These are phyloP conservation scores for Mycena galopus DNA, from an alignment of 768 basidiomycete genomes.

Conservation along the genomic window DNA sequence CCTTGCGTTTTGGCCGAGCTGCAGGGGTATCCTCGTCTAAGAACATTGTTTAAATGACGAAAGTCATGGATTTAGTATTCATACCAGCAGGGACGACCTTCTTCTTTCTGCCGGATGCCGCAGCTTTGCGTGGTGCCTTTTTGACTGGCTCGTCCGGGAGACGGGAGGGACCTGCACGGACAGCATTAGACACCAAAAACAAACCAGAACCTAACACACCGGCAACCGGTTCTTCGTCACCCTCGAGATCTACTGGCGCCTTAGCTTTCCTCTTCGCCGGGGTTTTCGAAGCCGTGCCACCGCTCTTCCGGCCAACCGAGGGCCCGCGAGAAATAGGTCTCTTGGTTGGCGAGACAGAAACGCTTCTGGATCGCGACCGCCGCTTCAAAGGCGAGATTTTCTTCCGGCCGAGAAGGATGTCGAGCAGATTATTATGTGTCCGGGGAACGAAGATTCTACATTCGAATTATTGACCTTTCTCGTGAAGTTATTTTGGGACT, in stretches of 20 bases:
- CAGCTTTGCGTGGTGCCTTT: slow-evolving; percentile 7
- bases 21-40: slow-evolving; percentile 1
- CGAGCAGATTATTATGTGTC: slow-evolving; percentile 53
- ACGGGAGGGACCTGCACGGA: slow-evolving; percentile 22
- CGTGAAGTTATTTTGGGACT: slow-evolving; percentile 8
- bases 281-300: slow-evolving; percentile 18
- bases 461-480: background rate
- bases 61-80: background rate
- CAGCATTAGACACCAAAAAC: background rate
- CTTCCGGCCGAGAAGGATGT: slow-evolving; percentile 51
- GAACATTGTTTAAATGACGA: background rate
- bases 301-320: slow-evolving; percentile 20
- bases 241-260: background rate
- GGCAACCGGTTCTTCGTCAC: slow-evolving; percentile 26
- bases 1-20: slow-evolving; percentile 24
- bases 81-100: slow-evolving; percentile 20
- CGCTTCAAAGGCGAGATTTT: slow-evolving; percentile 17
- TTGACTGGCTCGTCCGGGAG: background rate
- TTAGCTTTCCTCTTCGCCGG: slow-evolving; percentile 4
- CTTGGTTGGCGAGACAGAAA: slow-evolving; percentile 33
- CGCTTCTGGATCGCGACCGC: slow-evolving; percentile 27
- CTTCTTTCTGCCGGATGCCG: slow-evolving; percentile 24
- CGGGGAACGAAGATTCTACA: slow-evolving; percentile 59
- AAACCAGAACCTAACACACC: slow-evolving; percentile 5
- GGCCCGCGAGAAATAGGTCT: background rate